Base-by-base conservation (phyloP, 2,329 filamentous ascomycete species). In the Fusarium sterilihyphosum region DNA sequence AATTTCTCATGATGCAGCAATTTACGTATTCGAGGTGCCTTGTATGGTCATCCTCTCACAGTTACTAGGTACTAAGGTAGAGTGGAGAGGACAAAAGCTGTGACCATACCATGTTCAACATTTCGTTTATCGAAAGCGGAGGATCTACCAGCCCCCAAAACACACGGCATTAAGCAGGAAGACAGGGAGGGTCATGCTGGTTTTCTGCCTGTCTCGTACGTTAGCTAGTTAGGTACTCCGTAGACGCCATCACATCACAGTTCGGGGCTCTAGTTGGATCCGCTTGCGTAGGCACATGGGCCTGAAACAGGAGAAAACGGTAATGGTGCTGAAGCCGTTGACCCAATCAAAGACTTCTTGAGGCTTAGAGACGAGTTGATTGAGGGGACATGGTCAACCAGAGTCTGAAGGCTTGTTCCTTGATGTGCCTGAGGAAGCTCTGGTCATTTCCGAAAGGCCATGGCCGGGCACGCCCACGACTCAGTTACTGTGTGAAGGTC, bases 241-340 rank as follows among this genome's bases (percentile, higher is more conserved):
- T 57, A 20, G 38, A 62, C 59, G 59, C 50, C 58, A 70, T 70
- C 65, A 46, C 65, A 63, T 64, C 43, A 49, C 60, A 58, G 26
- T 53, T 37, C 52, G 41, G 41, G 33, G 52, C 43, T 46, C 49
- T 54, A 60, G 63, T 71, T 61, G 60, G 64, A 38, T 41, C 75
- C 75, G 72, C 75, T 67, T 62, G 59, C 50, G 67, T 56, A 73
- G 70, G 66, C 67, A 77, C 66, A 59, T 61, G 53, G 75, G 58
- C 73, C 76, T 78, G 76, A 78, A 78, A 78, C 76, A 77, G 71
- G 71, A 67, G 73, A 57, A 59, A 69, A 68, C 58, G 61, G 64
- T 58, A 70, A 75, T 61, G 54, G 58, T 47, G 58, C 54, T 56
- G 43, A 62, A 67, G 70, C 60, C 35, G 35, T 62, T 49, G 50